phyloP scores from a whole-genome alignment of 208 protist species.

The Leishmania amazonensis region DNA sequence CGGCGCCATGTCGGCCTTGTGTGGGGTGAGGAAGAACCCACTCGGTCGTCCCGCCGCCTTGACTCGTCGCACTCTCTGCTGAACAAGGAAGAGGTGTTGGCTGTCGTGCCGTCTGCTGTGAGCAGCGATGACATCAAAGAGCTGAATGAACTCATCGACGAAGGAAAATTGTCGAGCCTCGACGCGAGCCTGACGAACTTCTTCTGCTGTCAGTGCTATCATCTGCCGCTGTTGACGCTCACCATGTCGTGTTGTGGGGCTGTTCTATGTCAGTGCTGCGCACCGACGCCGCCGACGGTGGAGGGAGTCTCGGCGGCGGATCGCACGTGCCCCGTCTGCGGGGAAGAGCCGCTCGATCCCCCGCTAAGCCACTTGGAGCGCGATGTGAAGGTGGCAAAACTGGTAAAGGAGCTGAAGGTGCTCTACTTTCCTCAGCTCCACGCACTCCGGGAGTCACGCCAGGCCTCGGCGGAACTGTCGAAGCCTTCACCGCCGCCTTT shows the following conservation, averaged over 20 bases:
- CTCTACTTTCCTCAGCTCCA: conserved; percentile 65
- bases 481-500: conserved; percentile 25
- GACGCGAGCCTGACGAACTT: conserved; percentile 35
- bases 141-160: conserved; percentile 68
- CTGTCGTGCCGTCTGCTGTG: conserved; percentile 36
- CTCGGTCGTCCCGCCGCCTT: conserved; percentile 8
- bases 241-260: conserved; percentile 87
- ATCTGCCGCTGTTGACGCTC: conserved; percentile 55
- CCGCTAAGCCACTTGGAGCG: conserved; percentile 51
- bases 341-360: conserved; percentile 63
- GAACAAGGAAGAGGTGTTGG: conserved; percentile 61
- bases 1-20: background rate
- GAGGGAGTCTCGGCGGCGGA: conserved; percentile 37
- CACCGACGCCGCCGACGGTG: conserved; percentile 50
- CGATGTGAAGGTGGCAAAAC: conserved; percentile 49
- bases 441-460: conserved; percentile 15
- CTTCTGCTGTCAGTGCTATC: conserved; percentile 60
- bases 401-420: conserved; percentile 82
- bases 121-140: conserved; percentile 51
- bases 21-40: conserved; percentile 17
- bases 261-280: conserved; percentile 63
- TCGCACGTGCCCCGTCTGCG: conserved; percentile 57
- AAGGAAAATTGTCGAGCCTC: conserved; percentile 41
- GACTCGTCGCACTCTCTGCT: conserved; percentile 20
- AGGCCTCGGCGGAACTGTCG: conserved; percentile 16